Base-by-base conservation (phyloP, 129 eudicot genomes). In the Centaurea solstitialis region DNA sequence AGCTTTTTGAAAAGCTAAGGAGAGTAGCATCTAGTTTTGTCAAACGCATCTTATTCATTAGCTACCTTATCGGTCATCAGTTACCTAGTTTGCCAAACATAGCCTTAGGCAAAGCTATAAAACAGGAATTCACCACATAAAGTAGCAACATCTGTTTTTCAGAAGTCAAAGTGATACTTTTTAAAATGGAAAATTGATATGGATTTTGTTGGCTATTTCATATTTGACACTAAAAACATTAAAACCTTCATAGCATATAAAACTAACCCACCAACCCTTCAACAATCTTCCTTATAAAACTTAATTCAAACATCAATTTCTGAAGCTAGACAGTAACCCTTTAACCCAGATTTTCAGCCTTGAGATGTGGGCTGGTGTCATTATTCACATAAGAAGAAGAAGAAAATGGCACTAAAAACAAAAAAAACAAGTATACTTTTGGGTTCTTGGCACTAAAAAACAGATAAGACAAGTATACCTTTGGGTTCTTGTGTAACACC, bases 271-370 rank as follows among this genome's bases (percentile, higher is more conserved):
- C n/a, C n/a, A n/a, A n/a, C n/a, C n/a, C n/a, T 62, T 62, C 9
- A 18, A 15, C 76, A 70, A 70, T 24, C 33, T 10, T 7, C 15
- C 79, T 12, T 13, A 35, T 0, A 68, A 33, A 67, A 18, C 68
- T 67, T 53, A 18, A 18, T 74, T 74, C 35, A 2, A 37, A 72
- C 38, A 61, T 28, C 40, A 28, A 57, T 6, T 77, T 77, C 30
- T 53, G 47, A 57, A 30, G 30, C 18, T 66, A 3, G 17, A 67
- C 39, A 43, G 28, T 28, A 38, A 67, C 50, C 10, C 21, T 18
- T 33, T 59, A 2, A 75, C 45, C 99, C 97, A 94, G 80, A 83
- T 88, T 87, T 82, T 94, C 99, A 9, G 97, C 99, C 86, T 89
- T 92, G 81, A 89, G 86, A 74, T 89, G 92, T 11, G 97, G 92